phyloP scores from a whole-genome alignment of 257 asterid species.

The Craterostigma plantagineum region DNA sequence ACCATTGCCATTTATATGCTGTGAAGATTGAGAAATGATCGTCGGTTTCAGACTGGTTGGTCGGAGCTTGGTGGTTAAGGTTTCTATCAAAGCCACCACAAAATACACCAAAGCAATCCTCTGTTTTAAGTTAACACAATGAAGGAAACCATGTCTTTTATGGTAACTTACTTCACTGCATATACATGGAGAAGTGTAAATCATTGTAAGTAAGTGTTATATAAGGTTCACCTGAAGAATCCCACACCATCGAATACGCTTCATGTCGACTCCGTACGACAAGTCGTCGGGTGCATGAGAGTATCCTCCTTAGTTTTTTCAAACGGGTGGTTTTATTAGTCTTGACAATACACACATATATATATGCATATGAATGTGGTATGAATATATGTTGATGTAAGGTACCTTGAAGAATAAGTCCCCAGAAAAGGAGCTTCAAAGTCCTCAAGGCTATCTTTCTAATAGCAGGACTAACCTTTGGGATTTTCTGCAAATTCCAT shows the following conservation, averaged over 20 bases:
- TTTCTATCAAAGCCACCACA: constrained; percentile 66
- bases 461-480: constrained; percentile 26
- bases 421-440: constrained; percentile 76
- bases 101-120: constrained; percentile 83
- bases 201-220: too few relatives aligned
- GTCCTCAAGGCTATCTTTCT: constrained; percentile 52
- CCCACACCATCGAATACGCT: constrained; percentile 65
- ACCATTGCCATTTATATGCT: constrained; percentile 90
- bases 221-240: constrained; percentile 49
- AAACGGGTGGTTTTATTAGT: background rate
- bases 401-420: constrained; percentile 73
- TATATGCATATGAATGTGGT: too few relatives aligned
- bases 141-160: background rate
- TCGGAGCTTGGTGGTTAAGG: constrained; percentile 46
- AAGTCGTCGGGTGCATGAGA: constrained; percentile 68
- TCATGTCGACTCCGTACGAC: constrained; percentile 62
- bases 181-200: background rate
- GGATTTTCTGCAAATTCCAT: constrained; percentile 34
- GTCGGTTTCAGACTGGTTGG: constrained; percentile 24
- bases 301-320: constrained; percentile 48
- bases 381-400: too few relatives aligned
- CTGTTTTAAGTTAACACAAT: constrained; percentile 27
- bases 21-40: constrained; percentile 47
- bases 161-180: too few relatives aligned
- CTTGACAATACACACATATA: too few relatives aligned